Evolutionary conservation across 352 stramenopile species (phyloP).

Genomic region (Phytophthora ramorum): DNA sequence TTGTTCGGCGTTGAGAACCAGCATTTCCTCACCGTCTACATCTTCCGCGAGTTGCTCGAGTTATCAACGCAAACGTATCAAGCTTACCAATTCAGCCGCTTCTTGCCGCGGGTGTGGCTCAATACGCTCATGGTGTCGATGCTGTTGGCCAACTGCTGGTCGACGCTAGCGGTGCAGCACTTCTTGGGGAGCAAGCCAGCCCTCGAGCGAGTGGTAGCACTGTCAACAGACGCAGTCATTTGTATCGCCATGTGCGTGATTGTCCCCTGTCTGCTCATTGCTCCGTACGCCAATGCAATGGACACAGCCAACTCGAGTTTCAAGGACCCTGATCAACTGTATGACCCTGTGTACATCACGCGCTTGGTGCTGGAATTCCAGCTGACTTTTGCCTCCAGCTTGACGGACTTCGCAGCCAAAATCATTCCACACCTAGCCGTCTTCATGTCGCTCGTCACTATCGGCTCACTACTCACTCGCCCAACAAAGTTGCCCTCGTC

Average conservation of each 20-base stretch:
- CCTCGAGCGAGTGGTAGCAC: constrained; percentile 2
- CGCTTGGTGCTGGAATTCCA: constrained; percentile 5
- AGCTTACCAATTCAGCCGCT: constrained; percentile 19
- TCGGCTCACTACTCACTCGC: not conserved
- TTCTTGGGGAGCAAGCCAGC: constrained; percentile 25
- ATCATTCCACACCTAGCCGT: constrained; percentile 3
- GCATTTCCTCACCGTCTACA: constrained; percentile 22
- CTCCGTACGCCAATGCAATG: not conserved
- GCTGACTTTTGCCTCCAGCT: constrained; percentile 3
- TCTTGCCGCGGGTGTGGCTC: constrained; percentile 23
- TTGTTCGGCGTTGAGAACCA: constrained; percentile 9
- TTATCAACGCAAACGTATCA: constrained; percentile 17
- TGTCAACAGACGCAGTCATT: constrained; percentile 7
- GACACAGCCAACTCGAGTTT: constrained; percentile 3
- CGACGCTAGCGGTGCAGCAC: constrained; percentile 53
- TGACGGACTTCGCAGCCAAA: constrained; percentile 6
- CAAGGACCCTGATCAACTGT: constrained; percentile 4
- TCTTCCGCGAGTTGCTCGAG: constrained; percentile 18
- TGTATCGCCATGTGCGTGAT: constrained; percentile 9
- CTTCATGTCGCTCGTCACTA: constrained; percentile 5
- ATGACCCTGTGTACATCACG: constrained; percentile 6
- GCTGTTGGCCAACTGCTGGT: constrained; percentile 52
- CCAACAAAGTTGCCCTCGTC: not conserved
- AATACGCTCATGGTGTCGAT: constrained; percentile 29
- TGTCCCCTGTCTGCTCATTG: not conserved